Conservation (phyloP, 2,329 filamentous ascomycete genomes). For the Diaporthe vexans region DNA sequence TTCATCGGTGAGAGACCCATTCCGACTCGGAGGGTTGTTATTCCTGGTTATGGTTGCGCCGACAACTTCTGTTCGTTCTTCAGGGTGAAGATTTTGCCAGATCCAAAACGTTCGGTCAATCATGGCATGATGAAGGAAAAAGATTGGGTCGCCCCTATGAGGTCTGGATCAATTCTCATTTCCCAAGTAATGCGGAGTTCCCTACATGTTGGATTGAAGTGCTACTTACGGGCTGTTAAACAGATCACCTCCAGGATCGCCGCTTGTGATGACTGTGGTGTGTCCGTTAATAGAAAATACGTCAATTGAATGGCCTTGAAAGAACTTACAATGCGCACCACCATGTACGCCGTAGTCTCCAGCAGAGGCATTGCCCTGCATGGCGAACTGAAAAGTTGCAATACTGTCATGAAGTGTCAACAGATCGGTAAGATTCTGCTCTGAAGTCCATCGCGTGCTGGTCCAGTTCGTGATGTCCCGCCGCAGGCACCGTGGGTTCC, state of each 20-base stretch:
- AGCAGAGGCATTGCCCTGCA: constrained; percentile 45
- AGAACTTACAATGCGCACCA: constrained; percentile 48
- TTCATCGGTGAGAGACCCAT: constrained; percentile 11
- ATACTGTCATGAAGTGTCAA: constrained; percentile 15
- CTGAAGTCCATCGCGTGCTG: constrained; percentile 17
- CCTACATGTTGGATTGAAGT: too few relatives aligned
- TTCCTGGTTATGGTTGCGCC: constrained; percentile 7
- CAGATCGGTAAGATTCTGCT: constrained; percentile 6
- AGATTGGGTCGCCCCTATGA: constrained; percentile 49
- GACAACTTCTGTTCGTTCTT: constrained; percentile 43
- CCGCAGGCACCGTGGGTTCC: constrained; percentile 56
- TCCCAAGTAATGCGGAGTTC: too few relatives aligned
- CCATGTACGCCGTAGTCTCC: constrained; percentile 48
- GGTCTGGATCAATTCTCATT: neutral
- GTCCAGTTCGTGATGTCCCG: constrained; percentile 49
- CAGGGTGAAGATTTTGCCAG: constrained; percentile 53
- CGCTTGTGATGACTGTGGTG: constrained; percentile 42
- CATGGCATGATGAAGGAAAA: constrained; percentile 52
- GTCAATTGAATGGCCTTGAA: too few relatives aligned
- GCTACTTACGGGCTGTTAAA: constrained; percentile 46
- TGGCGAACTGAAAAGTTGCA: constrained; percentile 53
- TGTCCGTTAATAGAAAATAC: neutral
- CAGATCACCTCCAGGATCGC: constrained; percentile 45
- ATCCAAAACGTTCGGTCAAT: constrained; percentile 53
- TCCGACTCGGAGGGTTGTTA: neutral